Percentiles rank a stretch among this genome's conserved stretches.
phyloP scores from a whole-genome alignment of 2,329 filamentous ascomycete species.

The Pseudogymnoascus sp. region DNA sequence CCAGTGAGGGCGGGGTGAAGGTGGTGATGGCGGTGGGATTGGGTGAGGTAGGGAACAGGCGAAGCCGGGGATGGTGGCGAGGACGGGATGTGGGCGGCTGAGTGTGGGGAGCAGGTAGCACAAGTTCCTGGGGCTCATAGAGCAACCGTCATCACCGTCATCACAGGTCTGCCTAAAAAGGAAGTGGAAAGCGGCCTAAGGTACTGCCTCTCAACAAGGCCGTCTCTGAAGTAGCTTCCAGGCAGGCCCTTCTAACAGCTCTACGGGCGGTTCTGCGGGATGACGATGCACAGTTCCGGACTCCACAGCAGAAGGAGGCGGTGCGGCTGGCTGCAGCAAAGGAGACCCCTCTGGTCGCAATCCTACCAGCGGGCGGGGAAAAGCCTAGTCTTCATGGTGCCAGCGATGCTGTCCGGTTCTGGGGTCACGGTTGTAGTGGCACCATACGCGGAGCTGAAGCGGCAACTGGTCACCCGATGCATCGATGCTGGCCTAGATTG shows the following conservation, averaged over 20 bases:
- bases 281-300: background rate
- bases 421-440: slow-evolving; percentile 7
- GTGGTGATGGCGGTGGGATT: background rate
- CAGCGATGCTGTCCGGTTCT: background rate
- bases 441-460: background rate
- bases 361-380: slow-evolving; percentile 9
- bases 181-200: background rate
- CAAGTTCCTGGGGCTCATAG: slow-evolving; percentile 10
- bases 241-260: background rate
- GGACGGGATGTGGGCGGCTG: background rate
- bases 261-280: background rate
- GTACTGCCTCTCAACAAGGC: background rate
- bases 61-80: background rate
- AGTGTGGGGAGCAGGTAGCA: slow-evolving; percentile 8
- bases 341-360: background rate
- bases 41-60: background rate
- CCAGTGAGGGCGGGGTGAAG: too few relatives aligned
- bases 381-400: slow-evolving; percentile 10
- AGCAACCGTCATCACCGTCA: background rate
- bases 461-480: background rate
- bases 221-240: background rate
- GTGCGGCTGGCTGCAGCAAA: background rate
- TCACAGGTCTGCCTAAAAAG: background rate
- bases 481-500: background rate
- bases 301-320: background rate